These are phyloP conservation scores for Cryptococcus floricola DNA, from an alignment of 1,284 basidiomycete species.

Conservation along the genomic window DNA sequence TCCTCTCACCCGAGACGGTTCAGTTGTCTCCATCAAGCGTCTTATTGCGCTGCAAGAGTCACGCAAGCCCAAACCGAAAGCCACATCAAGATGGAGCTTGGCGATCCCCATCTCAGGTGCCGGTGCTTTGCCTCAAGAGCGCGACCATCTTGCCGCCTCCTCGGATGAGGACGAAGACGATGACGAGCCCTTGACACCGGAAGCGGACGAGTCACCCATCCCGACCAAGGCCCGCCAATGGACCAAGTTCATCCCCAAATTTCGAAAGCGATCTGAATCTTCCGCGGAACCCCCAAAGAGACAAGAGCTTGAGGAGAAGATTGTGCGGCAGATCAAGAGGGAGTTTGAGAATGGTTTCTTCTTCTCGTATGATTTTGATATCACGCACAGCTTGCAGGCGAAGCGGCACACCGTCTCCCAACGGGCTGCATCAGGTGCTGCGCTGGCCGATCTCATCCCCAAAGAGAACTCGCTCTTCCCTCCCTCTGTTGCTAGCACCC, in stretches of 20 bases:
- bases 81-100: conserved; percentile 10
- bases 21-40: conserved; percentile 18
- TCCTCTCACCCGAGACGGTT: conserved; percentile 28
- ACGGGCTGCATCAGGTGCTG: conserved; percentile 17
- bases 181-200: conserved; percentile 14
- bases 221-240: conserved; percentile 14
- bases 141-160: background rate
- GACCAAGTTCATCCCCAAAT: conserved; percentile 30
- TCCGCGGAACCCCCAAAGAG: conserved; percentile 36
- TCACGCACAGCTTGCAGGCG: conserved; percentile 52
- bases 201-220: conserved; percentile 35
- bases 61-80: conserved; percentile 13
- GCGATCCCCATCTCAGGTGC: conserved; percentile 7
- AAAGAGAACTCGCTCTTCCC: conserved; percentile 19
- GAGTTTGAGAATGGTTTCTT: conserved; percentile 48
- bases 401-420: conserved; percentile 45
- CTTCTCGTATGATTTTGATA: conserved; percentile 53
- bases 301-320: conserved; percentile 47
- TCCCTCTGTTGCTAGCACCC: conserved; percentile 4
- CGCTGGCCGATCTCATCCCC: conserved; percentile 27
- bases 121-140: background rate
- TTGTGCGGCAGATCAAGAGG: conserved; percentile 44
- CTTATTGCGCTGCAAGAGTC: conserved; percentile 24
- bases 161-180: conserved; percentile 1
- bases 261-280: conserved; percentile 14